These are phyloP conservation scores for Veloporphyrellus conicus DNA, from an alignment of 1,284 basidiomycete species.

Conservation along the genomic window DNA sequence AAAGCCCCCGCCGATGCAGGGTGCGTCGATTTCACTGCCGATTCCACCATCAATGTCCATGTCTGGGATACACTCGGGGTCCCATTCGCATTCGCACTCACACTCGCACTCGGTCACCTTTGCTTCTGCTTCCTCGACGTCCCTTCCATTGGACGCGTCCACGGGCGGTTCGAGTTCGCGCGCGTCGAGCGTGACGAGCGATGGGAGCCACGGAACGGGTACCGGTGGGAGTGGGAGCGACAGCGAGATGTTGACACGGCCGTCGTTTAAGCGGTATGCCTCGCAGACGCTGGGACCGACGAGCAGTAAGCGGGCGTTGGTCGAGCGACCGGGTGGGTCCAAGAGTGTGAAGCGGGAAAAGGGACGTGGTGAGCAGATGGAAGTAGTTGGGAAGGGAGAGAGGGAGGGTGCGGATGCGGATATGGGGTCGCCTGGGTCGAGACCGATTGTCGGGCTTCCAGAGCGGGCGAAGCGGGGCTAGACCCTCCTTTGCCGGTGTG, in stretches of 20 bases:
- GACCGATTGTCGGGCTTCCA: slow-evolving; percentile 31
- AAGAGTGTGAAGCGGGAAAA: slow-evolving; percentile 15
- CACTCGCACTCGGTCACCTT: slow-evolving; percentile 5
- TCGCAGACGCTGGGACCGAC: slow-evolving; percentile 64
- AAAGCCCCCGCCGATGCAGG: slow-evolving; percentile 30
- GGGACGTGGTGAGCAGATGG: background rate
- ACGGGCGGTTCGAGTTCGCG: slow-evolving; percentile 36
- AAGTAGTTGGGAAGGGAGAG: background rate
- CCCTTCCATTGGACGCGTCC: slow-evolving; percentile 14
- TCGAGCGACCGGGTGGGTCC: slow-evolving; percentile 28
- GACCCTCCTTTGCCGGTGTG: slow-evolving; percentile 2
- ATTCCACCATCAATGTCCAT: slow-evolving; percentile 22
- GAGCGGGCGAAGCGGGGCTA: slow-evolving; percentile 30
- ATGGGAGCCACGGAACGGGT: slow-evolving; percentile 20
- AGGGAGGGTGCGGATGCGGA: background rate
- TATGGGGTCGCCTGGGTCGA: slow-evolving; percentile 18
- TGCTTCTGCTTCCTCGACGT: slow-evolving; percentile 13
- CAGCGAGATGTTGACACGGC: slow-evolving; percentile 39
- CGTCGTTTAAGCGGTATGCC: slow-evolving; percentile 66
- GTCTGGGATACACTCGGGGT: slow-evolving; percentile 8
- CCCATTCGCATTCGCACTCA: background rate
- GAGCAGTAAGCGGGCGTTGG: slow-evolving; percentile 50
- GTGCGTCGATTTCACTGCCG: slow-evolving; percentile 21
- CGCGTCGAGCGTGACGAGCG: slow-evolving; percentile 35
- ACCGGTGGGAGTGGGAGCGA: slow-evolving; percentile 26